These are phyloP conservation scores for Eucalyptus shirleyi DNA, from an alignment of 345 rosid species.

Conservation along the genomic window DNA sequence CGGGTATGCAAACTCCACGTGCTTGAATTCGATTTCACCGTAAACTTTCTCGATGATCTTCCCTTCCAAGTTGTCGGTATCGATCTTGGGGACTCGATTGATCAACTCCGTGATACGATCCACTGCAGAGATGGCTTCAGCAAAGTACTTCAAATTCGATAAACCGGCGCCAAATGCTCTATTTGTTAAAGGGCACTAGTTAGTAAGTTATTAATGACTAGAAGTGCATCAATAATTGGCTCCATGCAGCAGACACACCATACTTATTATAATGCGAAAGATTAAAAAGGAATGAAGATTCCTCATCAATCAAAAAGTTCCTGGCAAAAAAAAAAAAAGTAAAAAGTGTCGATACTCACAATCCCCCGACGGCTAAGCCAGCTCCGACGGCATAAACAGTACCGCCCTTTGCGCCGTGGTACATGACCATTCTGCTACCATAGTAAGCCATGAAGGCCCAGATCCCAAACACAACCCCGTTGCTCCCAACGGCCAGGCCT, in stretches of 20 bases:
- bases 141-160: not conserved
- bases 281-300: not conserved
- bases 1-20: not conserved
- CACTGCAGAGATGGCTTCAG: not conserved
- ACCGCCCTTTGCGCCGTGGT: slow-evolving; percentile 3
- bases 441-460: slow-evolving; percentile 7
- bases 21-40: not conserved
- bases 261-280: not conserved
- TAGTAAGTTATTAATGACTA: not conserved
- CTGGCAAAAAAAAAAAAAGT: not conserved
- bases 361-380: not conserved
- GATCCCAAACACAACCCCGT: not conserved
- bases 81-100: not conserved
- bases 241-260: not conserved
- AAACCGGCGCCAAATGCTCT: not conserved
- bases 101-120: not conserved
- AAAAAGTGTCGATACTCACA: not conserved
- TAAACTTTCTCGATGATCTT: not conserved
- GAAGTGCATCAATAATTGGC: not conserved
- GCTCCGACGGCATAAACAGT: not conserved
- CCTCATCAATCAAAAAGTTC: not conserved
- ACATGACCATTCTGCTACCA: slow-evolving; percentile 8
- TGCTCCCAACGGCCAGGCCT: slow-evolving; percentile 5
- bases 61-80: not conserved
- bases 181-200: not conserved